Base-by-base conservation (phyloP, 371 early-diverging fungal genomes). In the Lichtheimia ornata region DNA sequence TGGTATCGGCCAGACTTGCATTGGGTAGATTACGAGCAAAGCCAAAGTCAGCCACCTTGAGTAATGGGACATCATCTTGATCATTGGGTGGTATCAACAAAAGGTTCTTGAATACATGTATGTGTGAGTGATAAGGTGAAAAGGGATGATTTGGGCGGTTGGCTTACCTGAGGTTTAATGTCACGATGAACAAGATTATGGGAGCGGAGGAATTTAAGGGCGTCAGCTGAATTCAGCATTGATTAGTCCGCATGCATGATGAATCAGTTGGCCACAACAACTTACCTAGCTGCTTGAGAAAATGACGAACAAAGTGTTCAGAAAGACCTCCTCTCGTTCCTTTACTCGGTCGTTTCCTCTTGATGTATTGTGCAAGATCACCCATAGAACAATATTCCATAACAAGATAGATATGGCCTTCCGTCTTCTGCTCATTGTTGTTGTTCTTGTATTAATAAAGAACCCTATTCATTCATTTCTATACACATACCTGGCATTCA, bases 31-130 rank as follows among this genome's bases (percentile, higher is more conserved):
- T 88, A 12, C 97, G 81, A 9, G 98, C 97, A 76, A 98, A 98
- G 15, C 98, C 98, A 78, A 98, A 98, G 70, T 98, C 98, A 5
- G 96, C 98, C 12, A 98, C 85, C 69, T 98, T 97, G 5, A 97
- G 73, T 5, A 76, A 63, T 0, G 95, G 95, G 17, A 94, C 66
- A 18, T 77, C 75, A 47, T 72, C 68, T 18, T 75, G 63, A 50
- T 67, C 66, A 47, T 69, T 62, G 25, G 83, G 66, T 17, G 88
- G 88, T 58, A 80, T 80, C 15, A 94, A 72, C 14, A 95, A 72
- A 5, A 95, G 75, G 72, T 95, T 95, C 89, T 94, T 28, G 24
- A 40, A 50, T 6, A 13, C 24, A 56, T 40, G 3, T 14, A 3
- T 9, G 20, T 27, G 22, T 47, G n/a, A 53, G 22, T 43, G 11